Evolutionary conservation across 495 filamentous ascomycete genomes (phyloP), one percentile per base, ranked within the genome.

Genomic region (Trichocladium antarcticum): DNA sequence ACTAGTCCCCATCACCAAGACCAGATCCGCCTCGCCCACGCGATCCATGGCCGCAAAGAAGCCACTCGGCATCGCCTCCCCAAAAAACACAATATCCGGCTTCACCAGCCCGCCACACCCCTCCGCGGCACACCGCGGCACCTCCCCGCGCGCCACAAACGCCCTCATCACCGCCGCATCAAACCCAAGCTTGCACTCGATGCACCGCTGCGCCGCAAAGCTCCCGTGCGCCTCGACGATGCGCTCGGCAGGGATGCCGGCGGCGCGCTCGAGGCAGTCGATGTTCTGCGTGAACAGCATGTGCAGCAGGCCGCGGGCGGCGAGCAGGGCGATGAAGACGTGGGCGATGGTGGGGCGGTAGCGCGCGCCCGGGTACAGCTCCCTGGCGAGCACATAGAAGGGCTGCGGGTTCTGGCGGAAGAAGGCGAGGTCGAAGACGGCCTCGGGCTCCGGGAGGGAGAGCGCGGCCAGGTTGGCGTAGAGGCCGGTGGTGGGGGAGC

Each of bases 211-310:
- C 6, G 73, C 73, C 9, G 90, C 90, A 64, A 96, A 98, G 60
- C 86, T 93, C 37, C 92, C 92, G 62, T 98, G 92, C 9, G 93
- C 92, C 67, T 97, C 90, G 19, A 97, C 72, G 45, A 98, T 87
- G 66, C 77, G 77, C 5, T 92, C 79, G 0, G 69, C 72, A 0
- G 88, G 85, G 14, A 98, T 76, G 37, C 92, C 92, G 8, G 92
- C 93, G 55, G 79, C 74, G 28, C 90, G 80, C 66, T 98, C 92
- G 19, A 98, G 75, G 57, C 85, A 89, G 69, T 98, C 92, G 57
- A 98, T 95, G 62, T 98, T 98, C 64, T 98, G 92, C 5, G 93
- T 95, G 68, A 95, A 98, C 35, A 89, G 75, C 68, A 87, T 90
- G 55, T 85, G 67, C 12, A 98, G 69, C 27, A 89, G 69, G 5